phyloP scores from a whole-genome alignment of 192 early-diverging fungal genomes.

The Glomus cerebriforme region DNA sequence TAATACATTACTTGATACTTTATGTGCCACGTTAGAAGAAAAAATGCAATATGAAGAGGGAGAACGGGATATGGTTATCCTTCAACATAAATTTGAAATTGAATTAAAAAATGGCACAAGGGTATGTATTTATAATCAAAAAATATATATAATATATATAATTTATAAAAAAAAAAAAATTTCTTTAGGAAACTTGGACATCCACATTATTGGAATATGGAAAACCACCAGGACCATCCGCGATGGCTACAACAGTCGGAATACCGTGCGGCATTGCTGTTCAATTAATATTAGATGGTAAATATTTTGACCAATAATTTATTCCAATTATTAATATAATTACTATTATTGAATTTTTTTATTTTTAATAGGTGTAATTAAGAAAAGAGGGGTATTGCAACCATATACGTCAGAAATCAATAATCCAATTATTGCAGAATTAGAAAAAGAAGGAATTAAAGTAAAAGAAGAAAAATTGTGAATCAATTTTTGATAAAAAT shows the following conservation, averaged over 20 bases:
- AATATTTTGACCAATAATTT: conserved; percentile 18
- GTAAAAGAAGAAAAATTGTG: conserved; percentile 78
- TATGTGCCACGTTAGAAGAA: conserved; percentile 94
- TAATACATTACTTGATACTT: conserved; percentile 83
- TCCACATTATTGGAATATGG: conserved; percentile 94
- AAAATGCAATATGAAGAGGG: conserved; percentile 92
- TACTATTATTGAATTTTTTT: not conserved
- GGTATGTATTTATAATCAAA: conserved; percentile 27
- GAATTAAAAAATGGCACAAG: conserved; percentile 82
- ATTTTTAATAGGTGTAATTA: conserved; percentile 44
- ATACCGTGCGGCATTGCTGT: conserved; percentile 95
- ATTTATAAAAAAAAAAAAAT: conserved; percentile 14
- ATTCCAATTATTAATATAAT: not conserved
- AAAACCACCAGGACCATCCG: conserved; percentile 74
- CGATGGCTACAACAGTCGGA: conserved; percentile 98
- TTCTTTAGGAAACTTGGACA: conserved; percentile 75
- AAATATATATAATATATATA: not conserved
- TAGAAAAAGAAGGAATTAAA: conserved; percentile 88
- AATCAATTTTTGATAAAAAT: no score
- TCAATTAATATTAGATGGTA: conserved; percentile 89
- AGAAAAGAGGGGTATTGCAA: conserved; percentile 83
- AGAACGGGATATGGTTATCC: conserved; percentile 96
- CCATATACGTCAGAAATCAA: conserved; percentile 90
- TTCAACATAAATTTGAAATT: conserved; percentile 96
- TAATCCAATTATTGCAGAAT: conserved; percentile 83